Conservation (phyloP, 805 yeast genomes). For the Myxozyma udenii region DNA sequence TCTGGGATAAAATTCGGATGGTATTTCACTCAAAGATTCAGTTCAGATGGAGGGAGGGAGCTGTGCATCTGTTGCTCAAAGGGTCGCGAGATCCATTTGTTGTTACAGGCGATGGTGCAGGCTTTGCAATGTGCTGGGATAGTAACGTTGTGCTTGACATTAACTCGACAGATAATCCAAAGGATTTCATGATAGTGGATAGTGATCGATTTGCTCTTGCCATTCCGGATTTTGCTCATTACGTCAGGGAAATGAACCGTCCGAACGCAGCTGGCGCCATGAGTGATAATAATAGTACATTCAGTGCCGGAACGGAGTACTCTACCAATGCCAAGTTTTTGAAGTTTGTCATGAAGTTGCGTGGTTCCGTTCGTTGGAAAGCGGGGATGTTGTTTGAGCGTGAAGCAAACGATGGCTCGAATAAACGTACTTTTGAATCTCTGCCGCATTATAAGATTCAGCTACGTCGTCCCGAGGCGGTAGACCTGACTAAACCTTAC, state of each 20-base stretch:
- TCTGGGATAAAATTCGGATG: constrained; percentile 86
- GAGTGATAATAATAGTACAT: constrained; percentile 23
- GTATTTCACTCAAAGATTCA: constrained; percentile 68
- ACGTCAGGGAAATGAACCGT: constrained; percentile 43
- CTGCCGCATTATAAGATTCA: constrained; percentile 62
- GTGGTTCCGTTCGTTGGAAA: constrained; percentile 72
- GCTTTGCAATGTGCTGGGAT: constrained; percentile 71
- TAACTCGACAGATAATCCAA: constrained; percentile 67
- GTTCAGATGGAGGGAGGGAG: constrained; percentile 44
- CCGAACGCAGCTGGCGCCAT: constrained; percentile 19
- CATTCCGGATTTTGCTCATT: constrained; percentile 61
- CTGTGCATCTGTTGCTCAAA: constrained; percentile 38
- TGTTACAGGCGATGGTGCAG: constrained; percentile 63
- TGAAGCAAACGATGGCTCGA: constrained; percentile 40
- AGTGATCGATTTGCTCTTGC: constrained; percentile 65
- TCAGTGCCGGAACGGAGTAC: constrained; percentile 31
- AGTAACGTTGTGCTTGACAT: constrained; percentile 57
- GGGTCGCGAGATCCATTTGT: constrained; percentile 75
- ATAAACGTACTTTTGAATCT: constrained; percentile 48
- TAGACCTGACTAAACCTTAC: constrained; percentile 50
- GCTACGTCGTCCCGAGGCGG: constrained; percentile 55
- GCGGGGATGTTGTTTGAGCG: constrained; percentile 72
- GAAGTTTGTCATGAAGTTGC: constrained; percentile 58
- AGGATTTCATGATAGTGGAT: constrained; percentile 59
- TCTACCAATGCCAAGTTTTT: constrained; percentile 30